These are phyloP conservation scores for Rhodotorula mucilaginosa DNA, from an alignment of 1,284 basidiomycete species.

Conservation along the genomic window DNA sequence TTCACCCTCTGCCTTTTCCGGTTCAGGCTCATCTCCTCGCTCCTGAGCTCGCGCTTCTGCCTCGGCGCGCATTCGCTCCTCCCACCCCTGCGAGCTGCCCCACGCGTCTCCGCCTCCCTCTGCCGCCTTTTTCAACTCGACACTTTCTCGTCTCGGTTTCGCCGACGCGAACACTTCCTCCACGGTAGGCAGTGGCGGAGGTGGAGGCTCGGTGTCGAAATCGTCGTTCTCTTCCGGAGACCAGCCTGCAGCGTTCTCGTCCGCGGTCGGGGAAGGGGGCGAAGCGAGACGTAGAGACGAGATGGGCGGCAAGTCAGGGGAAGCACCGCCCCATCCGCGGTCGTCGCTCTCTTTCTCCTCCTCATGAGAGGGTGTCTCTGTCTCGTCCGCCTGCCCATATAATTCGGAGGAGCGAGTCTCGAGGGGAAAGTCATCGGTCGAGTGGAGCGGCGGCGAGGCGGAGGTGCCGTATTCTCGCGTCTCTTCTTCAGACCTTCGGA, in stretches of 20 bases:
- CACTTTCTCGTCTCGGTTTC: not conserved
- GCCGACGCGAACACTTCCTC: constrained; percentile 12
- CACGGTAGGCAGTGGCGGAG: constrained; percentile 13
- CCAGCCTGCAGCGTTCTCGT: constrained; percentile 12
- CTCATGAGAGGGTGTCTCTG: not conserved
- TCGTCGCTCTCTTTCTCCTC: not conserved
- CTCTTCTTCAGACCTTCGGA: too few relatives aligned
- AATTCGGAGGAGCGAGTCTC: not conserved
- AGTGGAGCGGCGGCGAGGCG: not conserved
- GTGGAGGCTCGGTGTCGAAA: not conserved
- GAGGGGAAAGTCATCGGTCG: not conserved
- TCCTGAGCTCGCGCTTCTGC: constrained; percentile 4
- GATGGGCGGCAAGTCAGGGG: constrained; percentile 22
- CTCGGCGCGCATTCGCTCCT: constrained; percentile 10
- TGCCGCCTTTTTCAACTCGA: not conserved
- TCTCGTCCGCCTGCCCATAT: not conserved
- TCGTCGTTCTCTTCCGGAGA: constrained; percentile 8
- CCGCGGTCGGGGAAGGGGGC: constrained; percentile 2
- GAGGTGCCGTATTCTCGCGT: too few relatives aligned
- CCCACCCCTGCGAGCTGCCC: constrained; percentile 19
- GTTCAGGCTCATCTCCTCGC: constrained; percentile 1
- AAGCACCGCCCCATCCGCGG: constrained; percentile 13
- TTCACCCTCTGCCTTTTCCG: constrained; percentile 3
- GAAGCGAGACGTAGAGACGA: constrained; percentile 11
- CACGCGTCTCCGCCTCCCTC: constrained; percentile 25